Conservation (phyloP, 352 stramenopile genomes). For the Nannochloropsis limnetica region DNA sequence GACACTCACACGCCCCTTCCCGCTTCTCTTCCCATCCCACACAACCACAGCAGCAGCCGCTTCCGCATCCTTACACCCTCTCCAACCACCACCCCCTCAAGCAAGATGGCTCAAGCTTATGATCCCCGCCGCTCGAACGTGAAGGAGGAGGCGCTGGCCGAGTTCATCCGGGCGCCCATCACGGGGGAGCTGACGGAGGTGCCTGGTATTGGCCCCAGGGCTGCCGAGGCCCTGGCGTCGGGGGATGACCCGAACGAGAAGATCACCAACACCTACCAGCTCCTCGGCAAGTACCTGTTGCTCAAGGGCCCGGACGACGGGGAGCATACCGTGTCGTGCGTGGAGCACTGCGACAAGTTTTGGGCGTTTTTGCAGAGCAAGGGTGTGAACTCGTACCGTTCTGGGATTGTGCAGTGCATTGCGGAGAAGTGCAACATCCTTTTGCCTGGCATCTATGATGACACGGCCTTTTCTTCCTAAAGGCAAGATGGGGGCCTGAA, state of each 20-base stretch:
- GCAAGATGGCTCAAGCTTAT: conserved; percentile 60
- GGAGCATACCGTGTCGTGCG: conserved; percentile 65
- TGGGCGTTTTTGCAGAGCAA: conserved; percentile 90
- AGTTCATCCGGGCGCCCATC: conserved; percentile 77
- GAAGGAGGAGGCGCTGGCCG: conserved; percentile 74
- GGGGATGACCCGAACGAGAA: conserved; percentile 66
- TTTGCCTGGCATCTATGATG: conserved; percentile 89
- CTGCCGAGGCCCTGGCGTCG: conserved; percentile 69
- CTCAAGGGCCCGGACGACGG: conserved; percentile 75
- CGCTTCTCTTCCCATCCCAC: background rate
- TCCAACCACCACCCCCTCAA: background rate
- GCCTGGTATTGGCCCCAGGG: conserved; percentile 80
- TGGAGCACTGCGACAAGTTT: conserved; percentile 89
- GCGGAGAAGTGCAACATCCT: conserved; percentile 93
- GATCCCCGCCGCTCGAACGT: conserved; percentile 79
- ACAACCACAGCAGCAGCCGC: background rate
- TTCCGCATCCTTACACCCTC: background rate
- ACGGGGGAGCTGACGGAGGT: conserved; percentile 83
- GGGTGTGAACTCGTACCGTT: conserved; percentile 84
- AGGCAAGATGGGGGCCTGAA: background rate
- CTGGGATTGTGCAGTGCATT: conserved; percentile 89
- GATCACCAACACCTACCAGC: conserved; percentile 92
- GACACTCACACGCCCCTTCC: background rate
- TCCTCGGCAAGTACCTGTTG: conserved; percentile 82
- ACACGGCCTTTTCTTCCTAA: conserved; percentile 33